Conservation (phyloP, 805 yeast genomes). For the Myxozyma monticola region DNA sequence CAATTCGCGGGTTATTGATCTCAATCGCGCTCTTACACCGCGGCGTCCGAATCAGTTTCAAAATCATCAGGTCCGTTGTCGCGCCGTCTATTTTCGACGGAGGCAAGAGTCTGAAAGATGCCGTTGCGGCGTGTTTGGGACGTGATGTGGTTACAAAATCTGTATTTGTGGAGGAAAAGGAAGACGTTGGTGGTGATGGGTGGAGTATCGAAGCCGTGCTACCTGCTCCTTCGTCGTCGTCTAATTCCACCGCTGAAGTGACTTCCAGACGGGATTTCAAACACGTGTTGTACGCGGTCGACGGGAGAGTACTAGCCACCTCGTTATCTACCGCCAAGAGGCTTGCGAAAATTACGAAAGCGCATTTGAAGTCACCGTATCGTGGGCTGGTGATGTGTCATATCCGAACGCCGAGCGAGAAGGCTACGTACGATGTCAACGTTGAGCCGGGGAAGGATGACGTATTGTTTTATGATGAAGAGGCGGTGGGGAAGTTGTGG, state of each 20-base stretch:
- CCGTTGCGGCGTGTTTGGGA: constrained; percentile 13
- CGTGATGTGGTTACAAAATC: constrained; percentile 7
- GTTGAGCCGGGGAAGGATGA: constrained; percentile 85
- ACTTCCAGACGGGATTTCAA: constrained; percentile 12
- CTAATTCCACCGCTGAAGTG: neutral
- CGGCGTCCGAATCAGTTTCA: constrained; percentile 12
- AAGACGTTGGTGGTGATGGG: constrained; percentile 1
- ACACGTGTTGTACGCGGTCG: constrained; percentile 56
- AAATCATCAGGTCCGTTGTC: constrained; percentile 6
- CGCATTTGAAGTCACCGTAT: constrained; percentile 56
- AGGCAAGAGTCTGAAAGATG: constrained; percentile 14
- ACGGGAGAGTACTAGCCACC: constrained; percentile 66
- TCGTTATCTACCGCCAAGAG: constrained; percentile 53
- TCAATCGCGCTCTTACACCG: constrained; percentile 17
- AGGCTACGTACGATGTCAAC: constrained; percentile 60
- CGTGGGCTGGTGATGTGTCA: constrained; percentile 72
- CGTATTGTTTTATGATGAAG: constrained; percentile 71
- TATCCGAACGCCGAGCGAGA: constrained; percentile 58
- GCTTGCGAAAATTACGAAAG: constrained; percentile 49
- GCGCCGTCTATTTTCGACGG: constrained; percentile 11
- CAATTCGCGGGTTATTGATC: constrained; percentile 62
- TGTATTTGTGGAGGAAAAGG: constrained; percentile 1
- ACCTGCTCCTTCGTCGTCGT: constrained; percentile 4
- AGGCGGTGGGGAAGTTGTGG: constrained; percentile 60
- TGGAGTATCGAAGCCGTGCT: constrained; percentile 21